phyloP scores from a whole-genome alignment of 805 yeast species.

The Blastobotrys muscicola region DNA sequence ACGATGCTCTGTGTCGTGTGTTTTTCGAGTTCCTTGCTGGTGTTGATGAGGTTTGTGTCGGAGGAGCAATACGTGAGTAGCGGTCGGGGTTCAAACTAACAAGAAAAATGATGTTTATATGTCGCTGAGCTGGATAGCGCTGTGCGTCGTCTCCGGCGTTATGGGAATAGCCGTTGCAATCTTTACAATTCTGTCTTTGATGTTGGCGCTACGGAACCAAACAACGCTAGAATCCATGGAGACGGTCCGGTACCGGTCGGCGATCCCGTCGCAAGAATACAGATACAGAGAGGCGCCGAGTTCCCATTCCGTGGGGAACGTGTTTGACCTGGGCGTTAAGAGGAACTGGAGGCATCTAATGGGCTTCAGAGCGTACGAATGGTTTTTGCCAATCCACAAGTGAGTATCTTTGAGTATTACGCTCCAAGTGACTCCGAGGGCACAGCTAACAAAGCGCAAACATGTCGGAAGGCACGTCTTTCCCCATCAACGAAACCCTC shows the following conservation, averaged over 20 bases:
- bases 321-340: slow-evolving; percentile 61
- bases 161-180: slow-evolving; percentile 47
- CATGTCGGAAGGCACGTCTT: slow-evolving; percentile 30
- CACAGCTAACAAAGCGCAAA: slow-evolving; percentile 21
- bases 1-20: slow-evolving; percentile 39
- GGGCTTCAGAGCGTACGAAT: slow-evolving; percentile 58
- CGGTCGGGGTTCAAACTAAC: too few species aligned
- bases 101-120: slow-evolving; percentile 30
- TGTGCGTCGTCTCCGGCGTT: slow-evolving; percentile 44
- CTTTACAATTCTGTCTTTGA: slow-evolving; percentile 43
- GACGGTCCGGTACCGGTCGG: slow-evolving; percentile 27
- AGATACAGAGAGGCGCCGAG: slow-evolving; percentile 36
- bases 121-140: slow-evolving; percentile 50
- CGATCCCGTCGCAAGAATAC: slow-evolving; percentile 25
- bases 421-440: too few species aligned
- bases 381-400: slow-evolving; percentile 56
- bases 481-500: slow-evolving; percentile 25
- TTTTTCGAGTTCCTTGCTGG: slow-evolving; percentile 28
- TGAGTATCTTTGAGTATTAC: background rate
- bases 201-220: slow-evolving; percentile 48
- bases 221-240: slow-evolving; percentile 73
- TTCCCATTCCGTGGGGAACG: slow-evolving; percentile 45
- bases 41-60: slow-evolving; percentile 13
- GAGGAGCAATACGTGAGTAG: slow-evolving; percentile 2
- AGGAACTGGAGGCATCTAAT: slow-evolving; percentile 61